Conservation (phyloP, 2,329 filamentous ascomycete species). For the Xenoacremonium recifei region DNA sequence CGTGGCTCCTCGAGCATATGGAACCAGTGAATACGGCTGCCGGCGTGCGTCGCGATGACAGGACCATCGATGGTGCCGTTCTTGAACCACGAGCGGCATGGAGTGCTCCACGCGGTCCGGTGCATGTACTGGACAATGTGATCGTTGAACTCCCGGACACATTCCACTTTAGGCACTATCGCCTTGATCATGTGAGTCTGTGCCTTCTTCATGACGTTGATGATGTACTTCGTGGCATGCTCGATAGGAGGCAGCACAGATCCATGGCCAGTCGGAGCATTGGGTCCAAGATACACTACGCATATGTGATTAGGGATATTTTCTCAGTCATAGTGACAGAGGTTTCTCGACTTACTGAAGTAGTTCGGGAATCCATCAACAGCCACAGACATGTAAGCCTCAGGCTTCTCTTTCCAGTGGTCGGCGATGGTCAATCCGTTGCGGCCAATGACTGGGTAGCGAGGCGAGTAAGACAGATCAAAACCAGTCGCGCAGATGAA, state of each 20-base stretch:
- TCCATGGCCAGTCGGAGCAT: conserved; percentile 50
- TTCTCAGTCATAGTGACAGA: too few relatives aligned
- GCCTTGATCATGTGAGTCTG: conserved; percentile 50
- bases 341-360: conserved; percentile 3
- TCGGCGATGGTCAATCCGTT: not conserved
- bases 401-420: conserved; percentile 1
- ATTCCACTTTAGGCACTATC: conserved; percentile 42
- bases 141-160: conserved; percentile 50
- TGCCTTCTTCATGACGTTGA: conserved; percentile 46
- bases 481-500: conserved; percentile 11
- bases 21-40: conserved; percentile 51
- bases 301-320: too few relatives aligned
- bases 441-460: conserved; percentile 5
- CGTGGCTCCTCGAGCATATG: conserved; percentile 51
- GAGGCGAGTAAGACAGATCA: conserved; percentile 8
- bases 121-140: conserved; percentile 52
- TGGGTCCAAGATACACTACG: conserved; percentile 53
- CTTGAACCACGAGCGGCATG: conserved; percentile 53
- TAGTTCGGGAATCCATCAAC: conserved; percentile 8
- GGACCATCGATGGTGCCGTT: conserved; percentile 40
- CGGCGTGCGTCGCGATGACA: conserved; percentile 50
- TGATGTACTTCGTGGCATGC: conserved; percentile 52
- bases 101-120: conserved; percentile 48
- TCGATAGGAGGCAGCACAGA: conserved; percentile 51
- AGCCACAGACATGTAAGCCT: conserved; percentile 10